Base-by-base conservation (phyloP, 768 basidiomycete species). In the Steccherinum ochraceum region DNA sequence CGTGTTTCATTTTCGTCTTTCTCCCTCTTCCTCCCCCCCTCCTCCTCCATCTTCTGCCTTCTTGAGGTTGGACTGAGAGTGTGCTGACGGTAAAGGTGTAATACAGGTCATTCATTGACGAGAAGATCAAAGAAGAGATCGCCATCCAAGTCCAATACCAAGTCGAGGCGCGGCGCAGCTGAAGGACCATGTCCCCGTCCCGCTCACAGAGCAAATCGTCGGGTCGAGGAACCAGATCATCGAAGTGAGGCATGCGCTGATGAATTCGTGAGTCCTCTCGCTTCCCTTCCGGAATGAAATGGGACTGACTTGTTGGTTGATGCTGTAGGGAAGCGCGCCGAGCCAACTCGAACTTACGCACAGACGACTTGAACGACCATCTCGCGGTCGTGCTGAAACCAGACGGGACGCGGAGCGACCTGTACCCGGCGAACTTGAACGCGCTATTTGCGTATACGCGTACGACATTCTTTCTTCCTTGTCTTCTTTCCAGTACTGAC, bases 381-480 rank as follows among this genome's bases (percentile, higher is more conserved):
- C 66, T 85, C 35, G 64, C 67, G 5, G 60, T 65, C 3, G 68
- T 85, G n/a, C 54, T 79, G 53, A 79, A 70, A 51, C 55, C 66
- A 2, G 73, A 79, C 52, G 82, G 81, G 1, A 69, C 63, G 48
- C 64, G 57, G 52, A 79, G 80, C 62, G 56, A 63, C 0, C 52
- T 72, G 12, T 83, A 73, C 52, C 83, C 82, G 5, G 62, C 66
- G 0, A 75, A 80, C 55, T 56, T 84, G 26, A 64, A 70, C 47
- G 72, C 75, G 2, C 62, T 84, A 12, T 72, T 81, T 44, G 65
- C 67, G 4, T 85, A 83, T 59, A 72, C 78, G 46, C 58, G 81
- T 83, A 58, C 64, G 78, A 65, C n/a, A 21, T n/a, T n/a, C 12
- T 2, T 23, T 4, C 16, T 42, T 7, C n/a, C n/a, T n/a, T n/a